Conservation (phyloP, 257 asterid genomes). For the Nicotiana paniculata region DNA sequence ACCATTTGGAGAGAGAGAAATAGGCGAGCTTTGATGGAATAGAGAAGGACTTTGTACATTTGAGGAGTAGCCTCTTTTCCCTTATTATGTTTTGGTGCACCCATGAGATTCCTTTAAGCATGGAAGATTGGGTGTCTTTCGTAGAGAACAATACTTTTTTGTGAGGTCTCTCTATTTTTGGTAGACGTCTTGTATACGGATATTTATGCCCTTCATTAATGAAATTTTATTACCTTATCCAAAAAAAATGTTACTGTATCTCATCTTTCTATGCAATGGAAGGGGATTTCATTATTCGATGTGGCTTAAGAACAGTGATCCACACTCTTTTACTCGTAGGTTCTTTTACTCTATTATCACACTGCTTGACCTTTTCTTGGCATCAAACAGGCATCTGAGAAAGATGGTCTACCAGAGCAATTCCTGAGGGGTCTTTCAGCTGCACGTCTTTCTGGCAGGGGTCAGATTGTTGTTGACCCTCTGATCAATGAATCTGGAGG, state of each 20-base stretch:
- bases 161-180: no score
- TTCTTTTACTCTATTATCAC: not conserved
- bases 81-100: no score
- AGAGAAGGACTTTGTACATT: no score
- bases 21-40: no score
- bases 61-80: no score
- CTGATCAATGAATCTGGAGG: constrained; percentile 14
- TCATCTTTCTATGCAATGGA: not conserved
- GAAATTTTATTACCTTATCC: no score
- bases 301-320: not conserved
- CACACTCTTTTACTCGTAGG: not conserved
- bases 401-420: constrained; percentile 51
- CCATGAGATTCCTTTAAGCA: no score
- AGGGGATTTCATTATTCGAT: not conserved
- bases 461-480: constrained; percentile 58
- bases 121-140: no score
- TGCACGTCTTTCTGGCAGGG: constrained; percentile 83
- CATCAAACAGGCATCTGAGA: constrained; percentile 30
- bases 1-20: no score
- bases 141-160: no score
- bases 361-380: constrained; percentile 8
- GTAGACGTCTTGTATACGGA: no score
- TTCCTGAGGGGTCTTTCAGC: constrained; percentile 76
- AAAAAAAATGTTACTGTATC: not conserved
- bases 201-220: no score